Evolutionary conservation across 345 rosid species (phyloP).

Genomic region (Bruguiera gymnorhiza): DNA sequence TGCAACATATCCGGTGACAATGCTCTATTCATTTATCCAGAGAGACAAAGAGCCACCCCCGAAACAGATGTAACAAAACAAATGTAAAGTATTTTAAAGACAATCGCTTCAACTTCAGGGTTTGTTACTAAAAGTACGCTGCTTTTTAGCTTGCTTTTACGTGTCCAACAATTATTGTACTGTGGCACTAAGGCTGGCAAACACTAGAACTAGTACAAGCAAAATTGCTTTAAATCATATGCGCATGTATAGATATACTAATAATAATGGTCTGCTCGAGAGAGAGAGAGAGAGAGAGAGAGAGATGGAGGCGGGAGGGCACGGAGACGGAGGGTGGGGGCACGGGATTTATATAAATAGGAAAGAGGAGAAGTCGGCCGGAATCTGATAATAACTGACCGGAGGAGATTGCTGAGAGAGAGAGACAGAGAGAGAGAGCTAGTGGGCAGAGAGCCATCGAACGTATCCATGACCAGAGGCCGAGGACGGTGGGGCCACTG

Average conservation of each 20-base stretch:
- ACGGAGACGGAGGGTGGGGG: neutral
- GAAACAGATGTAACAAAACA: neutral
- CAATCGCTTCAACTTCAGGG: neutral
- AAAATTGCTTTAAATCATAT: too few relatives aligned
- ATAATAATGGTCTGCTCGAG: too few relatives aligned
- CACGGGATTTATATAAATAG: slow-evolving; percentile 19
- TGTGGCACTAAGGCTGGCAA: too few relatives aligned
- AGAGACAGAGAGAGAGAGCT: neutral
- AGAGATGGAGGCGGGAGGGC: neutral
- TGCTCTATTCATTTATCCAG: slow-evolving; percentile 31
- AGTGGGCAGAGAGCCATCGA: slow-evolving; percentile 21
- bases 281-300: too few relatives aligned
- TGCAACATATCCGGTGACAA: slow-evolving; percentile 35
- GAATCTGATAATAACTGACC: slow-evolving; percentile 13
- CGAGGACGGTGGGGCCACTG: slow-evolving; percentile 39
- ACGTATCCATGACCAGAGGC: slow-evolving; percentile 36
- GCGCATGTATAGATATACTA: too few relatives aligned
- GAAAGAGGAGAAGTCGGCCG: slow-evolving; percentile 2
- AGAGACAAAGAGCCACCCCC: neutral
- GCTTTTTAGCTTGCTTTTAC: too few relatives aligned
- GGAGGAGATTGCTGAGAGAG: neutral
- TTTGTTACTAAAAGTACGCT: too few relatives aligned
- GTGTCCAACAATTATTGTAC: too few relatives aligned
- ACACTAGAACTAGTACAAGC: too few relatives aligned
- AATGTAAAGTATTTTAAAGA: neutral